These are phyloP conservation scores for Serendipita sp. DNA, from an alignment of 1,284 basidiomycete species.

Conservation along the genomic window DNA sequence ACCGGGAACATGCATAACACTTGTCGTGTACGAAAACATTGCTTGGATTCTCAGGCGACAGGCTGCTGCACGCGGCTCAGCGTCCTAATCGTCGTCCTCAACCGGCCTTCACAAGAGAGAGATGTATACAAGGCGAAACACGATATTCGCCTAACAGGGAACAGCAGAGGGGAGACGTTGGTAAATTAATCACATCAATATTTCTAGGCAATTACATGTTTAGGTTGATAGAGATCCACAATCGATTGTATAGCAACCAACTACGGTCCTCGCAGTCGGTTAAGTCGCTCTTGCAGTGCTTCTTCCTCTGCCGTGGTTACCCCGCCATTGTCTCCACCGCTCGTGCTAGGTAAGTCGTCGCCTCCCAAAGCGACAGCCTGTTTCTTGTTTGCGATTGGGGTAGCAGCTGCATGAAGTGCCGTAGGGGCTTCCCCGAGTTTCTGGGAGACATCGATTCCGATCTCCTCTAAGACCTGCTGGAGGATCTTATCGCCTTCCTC, in stretches of 20 bases:
- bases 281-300: slow-evolving; percentile 73
- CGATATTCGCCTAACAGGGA: not conserved
- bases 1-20: slow-evolving; percentile 94
- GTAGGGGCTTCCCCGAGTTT: slow-evolving; percentile 78
- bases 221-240: not conserved
- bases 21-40: slow-evolving; percentile 95
- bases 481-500: slow-evolving; percentile 93
- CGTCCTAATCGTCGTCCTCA: not conserved
- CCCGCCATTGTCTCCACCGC: slow-evolving; percentile 27
- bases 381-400: slow-evolving; percentile 48
- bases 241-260: not conserved
- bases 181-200: not conserved
- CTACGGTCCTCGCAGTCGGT: slow-evolving; percentile 58
- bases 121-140: not conserved
- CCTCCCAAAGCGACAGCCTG: slow-evolving; percentile 74
- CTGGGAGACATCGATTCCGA: slow-evolving; percentile 85
- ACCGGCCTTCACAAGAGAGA: no score
- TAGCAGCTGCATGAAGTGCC: slow-evolving; percentile 41
- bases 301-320: slow-evolving; percentile 63
- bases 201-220: not conserved
- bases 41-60: slow-evolving; percentile 65
- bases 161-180: not conserved
- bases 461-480: slow-evolving; percentile 94
- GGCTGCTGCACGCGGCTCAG: slow-evolving; percentile 27
- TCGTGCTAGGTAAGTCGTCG: slow-evolving; percentile 26